Evolutionary conservation across 169 alveolate species (phyloP).

Genomic region (Plasmodium billcollinsi): DNA sequence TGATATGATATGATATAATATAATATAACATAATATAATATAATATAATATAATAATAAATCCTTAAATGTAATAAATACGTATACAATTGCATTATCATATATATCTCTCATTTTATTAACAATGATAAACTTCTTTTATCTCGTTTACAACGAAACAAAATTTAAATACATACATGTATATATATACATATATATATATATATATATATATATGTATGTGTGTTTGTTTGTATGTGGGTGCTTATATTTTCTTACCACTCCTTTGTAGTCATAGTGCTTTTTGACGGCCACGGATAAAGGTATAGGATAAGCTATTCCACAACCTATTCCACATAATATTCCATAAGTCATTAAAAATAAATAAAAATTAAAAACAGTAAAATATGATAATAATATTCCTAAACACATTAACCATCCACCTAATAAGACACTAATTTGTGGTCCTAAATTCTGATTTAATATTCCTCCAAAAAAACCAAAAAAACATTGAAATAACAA

Average conservation of each 20-base stretch:
- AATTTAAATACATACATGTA: not conserved
- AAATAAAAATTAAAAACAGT: slow-evolving; percentile 67
- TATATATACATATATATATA: not conserved
- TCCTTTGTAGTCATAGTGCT: slow-evolving; percentile 69
- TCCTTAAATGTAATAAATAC: not conserved
- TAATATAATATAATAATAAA: too few species aligned
- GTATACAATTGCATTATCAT: not conserved
- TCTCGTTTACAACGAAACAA: not conserved
- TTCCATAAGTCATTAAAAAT: slow-evolving; percentile 72
- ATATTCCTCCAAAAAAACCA: slow-evolving; percentile 73
- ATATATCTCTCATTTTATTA: not conserved
- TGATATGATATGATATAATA: not conserved
- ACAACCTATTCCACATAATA: slow-evolving; percentile 75
- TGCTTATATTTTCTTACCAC: slow-evolving; percentile 23
- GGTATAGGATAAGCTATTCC: slow-evolving; percentile 78
- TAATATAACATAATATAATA: not conserved
- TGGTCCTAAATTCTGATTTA: slow-evolving; percentile 70
- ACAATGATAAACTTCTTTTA: not conserved
- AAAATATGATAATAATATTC: slow-evolving; percentile 67
- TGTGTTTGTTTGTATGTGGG: not conserved
- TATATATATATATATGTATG: not conserved
- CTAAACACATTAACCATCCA: slow-evolving; percentile 75
- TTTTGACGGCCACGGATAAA: slow-evolving; percentile 68
- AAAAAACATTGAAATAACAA: slow-evolving; percentile 65
- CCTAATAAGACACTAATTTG: slow-evolving; percentile 72